phyloP scores from a whole-genome alignment of 2,329 filamentous ascomycete genomes.

The Hypoxylon sp. region DNA sequence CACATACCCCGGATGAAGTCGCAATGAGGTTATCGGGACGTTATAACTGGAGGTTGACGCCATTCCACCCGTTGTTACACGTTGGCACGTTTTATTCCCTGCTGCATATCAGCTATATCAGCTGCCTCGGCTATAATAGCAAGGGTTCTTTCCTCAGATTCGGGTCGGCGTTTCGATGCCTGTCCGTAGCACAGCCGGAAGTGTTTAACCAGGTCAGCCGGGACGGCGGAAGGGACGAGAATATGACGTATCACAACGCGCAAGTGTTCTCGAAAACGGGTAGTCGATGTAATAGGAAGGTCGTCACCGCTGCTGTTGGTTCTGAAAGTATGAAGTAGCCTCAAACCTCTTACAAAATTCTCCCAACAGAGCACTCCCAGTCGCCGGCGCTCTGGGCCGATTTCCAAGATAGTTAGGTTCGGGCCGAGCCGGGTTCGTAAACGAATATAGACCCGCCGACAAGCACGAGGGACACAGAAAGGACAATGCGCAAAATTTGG shows the following conservation, averaged over 20 bases:
- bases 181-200: conserved; percentile 1
- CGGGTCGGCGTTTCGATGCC: conserved; percentile 19
- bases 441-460: conserved; percentile 4
- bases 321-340: background rate
- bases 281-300: conserved; percentile 9
- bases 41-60: conserved; percentile 21
- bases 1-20: conserved; percentile 2
- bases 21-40: background rate
- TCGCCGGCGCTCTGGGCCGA: conserved; percentile 22
- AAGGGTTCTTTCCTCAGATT: conserved; percentile 27
- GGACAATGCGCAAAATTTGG: conserved; percentile 1
- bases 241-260: conserved; percentile 5
- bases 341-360: background rate
- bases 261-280: background rate
- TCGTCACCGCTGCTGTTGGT: conserved; percentile 26
- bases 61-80: conserved; percentile 1
- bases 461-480: conserved; percentile 2
- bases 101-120: conserved; percentile 16
- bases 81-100: conserved; percentile 23
- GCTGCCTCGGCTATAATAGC: conserved; percentile 9
- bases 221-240: background rate
- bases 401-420: conserved; percentile 17
- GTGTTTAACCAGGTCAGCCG: conserved; percentile 8
- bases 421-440: conserved; percentile 36
- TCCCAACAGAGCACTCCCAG: background rate